phyloP scores from a whole-genome alignment of 2,329 filamentous ascomycete species.

The Cordyceps sp. region DNA sequence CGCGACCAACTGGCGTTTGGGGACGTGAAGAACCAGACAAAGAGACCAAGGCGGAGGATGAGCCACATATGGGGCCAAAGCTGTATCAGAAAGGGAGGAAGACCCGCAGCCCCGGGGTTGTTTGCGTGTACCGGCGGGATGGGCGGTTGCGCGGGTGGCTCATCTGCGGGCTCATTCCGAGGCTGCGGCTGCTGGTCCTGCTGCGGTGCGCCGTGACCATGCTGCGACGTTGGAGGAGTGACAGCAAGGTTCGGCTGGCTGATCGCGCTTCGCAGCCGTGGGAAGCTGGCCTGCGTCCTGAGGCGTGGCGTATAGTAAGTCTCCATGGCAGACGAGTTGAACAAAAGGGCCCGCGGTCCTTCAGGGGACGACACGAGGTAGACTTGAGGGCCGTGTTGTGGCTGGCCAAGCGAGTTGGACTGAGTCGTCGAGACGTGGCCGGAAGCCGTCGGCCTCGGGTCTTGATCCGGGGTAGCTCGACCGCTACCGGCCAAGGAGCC shows the following conservation, averaged over 20 bases:
- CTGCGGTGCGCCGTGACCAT: slow-evolving; percentile 4
- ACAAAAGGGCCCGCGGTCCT: slow-evolving; percentile 39
- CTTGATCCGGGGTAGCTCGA: slow-evolving; percentile 28
- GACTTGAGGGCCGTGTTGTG: slow-evolving; percentile 33
- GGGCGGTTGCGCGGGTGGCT: slow-evolving; percentile 5
- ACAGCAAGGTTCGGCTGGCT: slow-evolving; percentile 4
- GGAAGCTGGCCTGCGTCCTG: slow-evolving; percentile 10
- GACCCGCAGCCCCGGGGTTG: slow-evolving; percentile 18
- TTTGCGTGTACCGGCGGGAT: slow-evolving; percentile 16
- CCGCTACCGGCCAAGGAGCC: slow-evolving; percentile 25
- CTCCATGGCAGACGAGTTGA: slow-evolving; percentile 31
- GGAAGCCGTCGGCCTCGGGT: slow-evolving; percentile 14
- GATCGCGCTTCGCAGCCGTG: slow-evolving; percentile 9
- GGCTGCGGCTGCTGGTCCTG: slow-evolving; percentile 5
- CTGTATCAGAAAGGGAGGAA: slow-evolving; percentile 16
- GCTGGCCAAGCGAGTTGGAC: too few relatives aligned
- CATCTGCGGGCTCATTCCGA: slow-evolving; percentile 2
- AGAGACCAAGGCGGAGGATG: slow-evolving; percentile 36
- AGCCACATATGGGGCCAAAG: slow-evolving; percentile 49
- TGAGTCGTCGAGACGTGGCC: slow-evolving; percentile 13
- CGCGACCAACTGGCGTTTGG: slow-evolving; percentile 40
- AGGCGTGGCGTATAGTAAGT: slow-evolving; percentile 32
- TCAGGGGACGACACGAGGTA: slow-evolving; percentile 45
- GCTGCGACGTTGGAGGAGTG: slow-evolving; percentile 1
- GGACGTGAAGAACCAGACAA: slow-evolving; percentile 50